These are phyloP conservation scores for Ogataea minuta DNA, from an alignment of 805 yeast genomes.

Conservation along the genomic window DNA sequence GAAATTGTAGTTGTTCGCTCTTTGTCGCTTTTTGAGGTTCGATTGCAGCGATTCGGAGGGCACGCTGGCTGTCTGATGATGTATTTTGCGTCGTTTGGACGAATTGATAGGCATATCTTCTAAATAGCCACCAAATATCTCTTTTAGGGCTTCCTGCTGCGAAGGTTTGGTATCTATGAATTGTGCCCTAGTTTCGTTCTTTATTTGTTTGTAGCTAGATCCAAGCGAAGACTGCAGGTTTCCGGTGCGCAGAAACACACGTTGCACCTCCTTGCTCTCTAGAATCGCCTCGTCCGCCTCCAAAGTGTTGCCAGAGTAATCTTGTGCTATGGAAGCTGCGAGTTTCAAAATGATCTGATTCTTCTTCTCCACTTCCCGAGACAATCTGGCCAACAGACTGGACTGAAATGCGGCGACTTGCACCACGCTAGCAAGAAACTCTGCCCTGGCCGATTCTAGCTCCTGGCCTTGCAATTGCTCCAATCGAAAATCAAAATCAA, in stretches of 20 bases:
- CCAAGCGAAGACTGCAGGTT: slow-evolving; percentile 14
- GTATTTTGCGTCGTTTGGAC: slow-evolving; percentile 1
- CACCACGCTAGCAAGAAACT: slow-evolving; percentile 7
- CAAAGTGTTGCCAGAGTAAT: slow-evolving; percentile 18
- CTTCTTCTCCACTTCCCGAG: slow-evolving; percentile 19
- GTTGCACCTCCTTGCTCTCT: slow-evolving; percentile 18
- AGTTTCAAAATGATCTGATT: slow-evolving; percentile 25
- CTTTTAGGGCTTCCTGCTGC: slow-evolving; percentile 1
- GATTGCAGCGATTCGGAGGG: slow-evolving; percentile 3
- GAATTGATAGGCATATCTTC: neutral
- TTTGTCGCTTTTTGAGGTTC: slow-evolving; percentile 8
- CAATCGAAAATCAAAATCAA: slow-evolving; percentile 17
- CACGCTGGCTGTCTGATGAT: neutral
- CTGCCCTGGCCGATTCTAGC: neutral
- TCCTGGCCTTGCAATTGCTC: neutral
- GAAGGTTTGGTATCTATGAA: neutral
- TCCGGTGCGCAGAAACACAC: slow-evolving; percentile 19
- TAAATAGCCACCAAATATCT: neutral
- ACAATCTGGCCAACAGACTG: slow-evolving; percentile 8
- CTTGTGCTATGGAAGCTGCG: slow-evolving; percentile 23
- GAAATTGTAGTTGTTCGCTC: slow-evolving; percentile 3
- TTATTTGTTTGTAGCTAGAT: slow-evolving; percentile 12
- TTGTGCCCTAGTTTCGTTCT: neutral
- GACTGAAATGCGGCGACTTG: slow-evolving; percentile 15
- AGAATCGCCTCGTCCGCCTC: slow-evolving; percentile 20